Conservation (phyloP, 2,329 filamentous ascomycete species). For the Podosphaera fusca region DNA sequence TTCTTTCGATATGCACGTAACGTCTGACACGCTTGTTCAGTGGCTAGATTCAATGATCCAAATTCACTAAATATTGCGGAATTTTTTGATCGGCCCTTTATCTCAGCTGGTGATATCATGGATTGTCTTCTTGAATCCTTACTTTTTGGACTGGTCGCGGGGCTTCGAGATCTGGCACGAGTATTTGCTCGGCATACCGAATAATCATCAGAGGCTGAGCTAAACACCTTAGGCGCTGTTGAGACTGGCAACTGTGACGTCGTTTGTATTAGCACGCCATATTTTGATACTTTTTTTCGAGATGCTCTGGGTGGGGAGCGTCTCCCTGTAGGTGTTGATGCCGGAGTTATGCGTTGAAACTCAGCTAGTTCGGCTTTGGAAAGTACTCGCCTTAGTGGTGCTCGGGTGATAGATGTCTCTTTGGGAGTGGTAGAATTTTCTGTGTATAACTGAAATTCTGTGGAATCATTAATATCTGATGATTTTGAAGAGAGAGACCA, state of each 20-base stretch:
- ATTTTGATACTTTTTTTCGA: constrained; percentile 29
- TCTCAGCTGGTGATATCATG: constrained; percentile 23
- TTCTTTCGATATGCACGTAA: constrained; percentile 40
- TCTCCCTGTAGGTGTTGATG: constrained; percentile 20
- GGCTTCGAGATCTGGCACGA: constrained; percentile 14
- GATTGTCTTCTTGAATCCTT: constrained; percentile 26
- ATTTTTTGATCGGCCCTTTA: constrained; percentile 25
- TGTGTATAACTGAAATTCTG: constrained; percentile 5
- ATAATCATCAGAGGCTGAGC: constrained; percentile 12
- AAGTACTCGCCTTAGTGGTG: constrained; percentile 62
- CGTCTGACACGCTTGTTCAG: constrained; percentile 39
- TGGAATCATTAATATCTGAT: constrained; percentile 7
- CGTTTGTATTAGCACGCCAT: constrained; percentile 23
- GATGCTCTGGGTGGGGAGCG: constrained; percentile 32
- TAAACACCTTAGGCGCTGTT: constrained; percentile 11
- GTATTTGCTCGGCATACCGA: constrained; percentile 5
- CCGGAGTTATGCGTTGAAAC: constrained; percentile 34
- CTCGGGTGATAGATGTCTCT: constrained; percentile 31
- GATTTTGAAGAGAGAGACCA: constrained; percentile 23
- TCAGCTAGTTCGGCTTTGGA: constrained; percentile 73
- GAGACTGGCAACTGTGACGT: constrained; percentile 5
- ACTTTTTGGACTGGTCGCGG: constrained; percentile 11
- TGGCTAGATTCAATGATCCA: constrained; percentile 35
- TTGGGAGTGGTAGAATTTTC: constrained; percentile 18
- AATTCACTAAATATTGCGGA: constrained; percentile 22